Percentiles rank a stretch among this genome's conserved stretches.
Evolutionary conservation across 2,329 filamentous ascomycete species (phyloP).

Genomic region (Delphinella strobiligena): DNA sequence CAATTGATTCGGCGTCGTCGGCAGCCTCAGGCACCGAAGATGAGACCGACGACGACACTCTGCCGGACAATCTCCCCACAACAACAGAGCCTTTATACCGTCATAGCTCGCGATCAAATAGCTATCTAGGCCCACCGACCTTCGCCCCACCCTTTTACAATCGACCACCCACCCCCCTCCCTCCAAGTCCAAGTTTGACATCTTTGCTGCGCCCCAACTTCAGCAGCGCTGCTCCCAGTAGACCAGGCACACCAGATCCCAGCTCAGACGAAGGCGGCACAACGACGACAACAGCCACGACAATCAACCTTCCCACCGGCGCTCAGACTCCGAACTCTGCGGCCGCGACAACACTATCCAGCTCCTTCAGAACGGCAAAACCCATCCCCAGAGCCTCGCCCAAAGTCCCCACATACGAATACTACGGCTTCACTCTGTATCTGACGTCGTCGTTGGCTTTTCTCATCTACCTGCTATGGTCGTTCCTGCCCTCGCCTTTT

Average conservation of each 20-base stretch:
- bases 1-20: conserved; percentile 11
- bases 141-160: conserved; percentile 91
- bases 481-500: conserved; percentile 82
- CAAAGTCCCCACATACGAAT: conserved; percentile 97
- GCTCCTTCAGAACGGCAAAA: conserved; percentile 43
- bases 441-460: conserved; percentile 77
- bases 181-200: conserved; percentile 83
- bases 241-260: conserved; percentile 86
- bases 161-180: conserved; percentile 84
- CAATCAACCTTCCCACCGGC: conserved; percentile 25
- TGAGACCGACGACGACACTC: conserved; percentile 18
- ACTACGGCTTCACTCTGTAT: conserved; percentile 97
- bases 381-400: conserved; percentile 72
- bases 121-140: conserved; percentile 28
- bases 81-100: conserved; percentile 27
- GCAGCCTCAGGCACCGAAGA: conserved; percentile 19
- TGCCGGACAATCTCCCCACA: conserved; percentile 15
- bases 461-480: conserved; percentile 63
- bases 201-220: conserved; percentile 69
- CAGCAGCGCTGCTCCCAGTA: conserved; percentile 52
- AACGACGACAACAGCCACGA: conserved; percentile 27
- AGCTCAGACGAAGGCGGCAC: conserved; percentile 60
- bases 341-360: conserved; percentile 44
- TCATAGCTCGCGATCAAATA: conserved; percentile 31
- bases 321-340: conserved; percentile 39